Percentiles rank a stretch among this genome's conserved stretches.
phyloP scores from a whole-genome alignment of 1,284 basidiomycete genomes.

The Naganishia albida region DNA sequence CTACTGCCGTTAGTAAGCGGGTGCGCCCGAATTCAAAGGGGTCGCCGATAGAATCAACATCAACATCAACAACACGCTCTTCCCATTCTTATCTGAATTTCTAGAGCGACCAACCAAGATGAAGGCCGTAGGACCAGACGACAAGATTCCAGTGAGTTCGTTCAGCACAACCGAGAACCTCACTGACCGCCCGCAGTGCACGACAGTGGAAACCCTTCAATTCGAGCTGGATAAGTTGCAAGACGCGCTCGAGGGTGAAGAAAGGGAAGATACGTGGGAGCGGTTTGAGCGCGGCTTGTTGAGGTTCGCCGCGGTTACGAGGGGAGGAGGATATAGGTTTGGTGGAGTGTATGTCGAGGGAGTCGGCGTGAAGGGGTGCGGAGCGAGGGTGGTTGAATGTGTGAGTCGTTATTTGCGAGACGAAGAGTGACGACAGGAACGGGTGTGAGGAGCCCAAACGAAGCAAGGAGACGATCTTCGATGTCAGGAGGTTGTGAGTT shows the following conservation, averaged over 20 bases:
- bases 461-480: background rate
- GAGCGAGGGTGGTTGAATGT: conserved; percentile 49
- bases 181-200: conserved; percentile 36
- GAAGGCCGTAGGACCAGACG: conserved; percentile 34
- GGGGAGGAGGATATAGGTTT: conserved; percentile 54
- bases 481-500: too few relatives aligned
- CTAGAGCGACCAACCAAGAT: conserved; percentile 2
- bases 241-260: conserved; percentile 46
- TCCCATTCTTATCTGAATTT: background rate
- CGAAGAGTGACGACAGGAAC: background rate
- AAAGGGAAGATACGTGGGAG: conserved; percentile 55
- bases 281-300: conserved; percentile 51
- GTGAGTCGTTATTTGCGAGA: conserved; percentile 40
- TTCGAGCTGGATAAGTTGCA: conserved; percentile 47
- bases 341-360: conserved; percentile 46
- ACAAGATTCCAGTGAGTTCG: conserved; percentile 33
- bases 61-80: conserved; percentile 6
- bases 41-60: conserved; percentile 4
- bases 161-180: background rate
- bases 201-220: conserved; percentile 47
- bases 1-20: conserved; percentile 7
- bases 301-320: conserved; percentile 49
- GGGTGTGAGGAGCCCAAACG: background rate
- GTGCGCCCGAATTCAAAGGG: background rate
- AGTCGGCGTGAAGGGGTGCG: conserved; percentile 50